phyloP scores from a whole-genome alignment of 1,139 yeast genomes.

The Candida sojae region DNA sequence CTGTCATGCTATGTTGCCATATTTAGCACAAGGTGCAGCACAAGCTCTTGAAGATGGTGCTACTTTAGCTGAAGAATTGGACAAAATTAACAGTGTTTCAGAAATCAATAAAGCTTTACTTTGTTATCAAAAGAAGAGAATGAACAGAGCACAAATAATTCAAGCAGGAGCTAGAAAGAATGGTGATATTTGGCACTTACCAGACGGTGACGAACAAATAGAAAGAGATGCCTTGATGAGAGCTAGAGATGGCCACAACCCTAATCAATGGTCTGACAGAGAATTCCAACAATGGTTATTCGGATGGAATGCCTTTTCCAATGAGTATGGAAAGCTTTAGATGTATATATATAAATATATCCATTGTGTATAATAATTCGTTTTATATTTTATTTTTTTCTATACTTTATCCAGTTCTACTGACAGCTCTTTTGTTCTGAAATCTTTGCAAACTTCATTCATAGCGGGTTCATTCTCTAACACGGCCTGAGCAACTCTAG shows the following conservation, averaged over 20 bases:
- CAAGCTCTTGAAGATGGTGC: constrained; percentile 38
- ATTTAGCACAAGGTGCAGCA: constrained; percentile 42
- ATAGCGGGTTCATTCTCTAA: too few relatives aligned
- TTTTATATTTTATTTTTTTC: too few relatives aligned
- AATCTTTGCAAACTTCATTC: too few relatives aligned
- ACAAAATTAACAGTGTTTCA: constrained; percentile 11
- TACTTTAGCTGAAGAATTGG: constrained; percentile 18
- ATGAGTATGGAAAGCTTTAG: too few relatives aligned
- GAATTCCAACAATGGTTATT: constrained; percentile 16
- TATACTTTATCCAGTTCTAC: too few relatives aligned
- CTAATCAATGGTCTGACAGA: constrained; percentile 16
- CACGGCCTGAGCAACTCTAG: too few relatives aligned
- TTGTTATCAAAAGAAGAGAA: constrained; percentile 22
- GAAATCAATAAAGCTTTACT: constrained; percentile 16
- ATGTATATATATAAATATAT: too few relatives aligned
- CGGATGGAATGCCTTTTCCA: constrained; percentile 15
- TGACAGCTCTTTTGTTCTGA: too few relatives aligned
- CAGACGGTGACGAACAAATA: constrained; percentile 24
- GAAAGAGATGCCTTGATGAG: constrained; percentile 19
- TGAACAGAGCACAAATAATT: constrained; percentile 27
- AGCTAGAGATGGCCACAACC: constrained; percentile 11
- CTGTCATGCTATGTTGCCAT: constrained; percentile 40
- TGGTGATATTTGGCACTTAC: constrained; percentile 24
- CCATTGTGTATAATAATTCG: too few relatives aligned
- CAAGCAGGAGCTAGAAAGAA: constrained; percentile 21